These are phyloP conservation scores for Hypoxylon sp. DNA, from an alignment of 2,329 filamentous ascomycete genomes.

Conservation along the genomic window DNA sequence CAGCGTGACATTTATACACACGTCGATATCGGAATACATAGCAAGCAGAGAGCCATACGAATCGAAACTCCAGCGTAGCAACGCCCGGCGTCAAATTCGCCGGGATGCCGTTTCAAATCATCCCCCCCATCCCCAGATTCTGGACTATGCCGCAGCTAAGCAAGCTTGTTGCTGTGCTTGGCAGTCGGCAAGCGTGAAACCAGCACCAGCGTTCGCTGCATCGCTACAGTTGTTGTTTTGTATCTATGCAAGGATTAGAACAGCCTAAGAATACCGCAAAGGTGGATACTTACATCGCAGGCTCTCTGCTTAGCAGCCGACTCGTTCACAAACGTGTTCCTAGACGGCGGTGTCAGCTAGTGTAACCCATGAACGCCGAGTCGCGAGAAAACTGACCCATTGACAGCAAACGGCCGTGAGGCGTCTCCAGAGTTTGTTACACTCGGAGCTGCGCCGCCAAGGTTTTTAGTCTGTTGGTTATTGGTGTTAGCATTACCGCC, in stretches of 20 bases:
- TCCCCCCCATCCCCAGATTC: constrained; percentile 16
- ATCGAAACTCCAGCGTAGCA: constrained; percentile 27
- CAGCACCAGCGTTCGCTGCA: constrained; percentile 65
- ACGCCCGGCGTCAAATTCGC: constrained; percentile 8
- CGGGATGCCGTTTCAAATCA: constrained; percentile 25
- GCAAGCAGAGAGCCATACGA: constrained; percentile 38
- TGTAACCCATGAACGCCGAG: constrained; percentile 64
- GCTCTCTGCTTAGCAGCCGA: constrained; percentile 69
- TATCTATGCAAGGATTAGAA: constrained; percentile 51
- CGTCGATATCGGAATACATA: constrained; percentile 6
- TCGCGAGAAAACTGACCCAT: constrained; percentile 53
- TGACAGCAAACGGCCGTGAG: constrained; percentile 67
- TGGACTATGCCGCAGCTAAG: constrained; percentile 32
- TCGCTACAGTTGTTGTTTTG: constrained; percentile 72
- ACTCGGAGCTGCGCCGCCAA: constrained; percentile 45
- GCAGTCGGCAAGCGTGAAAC: constrained; percentile 64
- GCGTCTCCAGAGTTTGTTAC: constrained; percentile 47
- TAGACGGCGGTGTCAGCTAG: constrained; percentile 26
- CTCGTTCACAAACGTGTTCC: constrained; percentile 67
- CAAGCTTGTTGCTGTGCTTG: constrained; percentile 59
- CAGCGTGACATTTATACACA: constrained; percentile 37
- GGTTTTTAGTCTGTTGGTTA: constrained; percentile 39
- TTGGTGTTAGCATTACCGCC: constrained; percentile 38
- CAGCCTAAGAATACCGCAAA: not conserved
- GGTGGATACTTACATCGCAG: constrained; percentile 58